These are phyloP conservation scores for Tolypocladium guangdongense DNA, from an alignment of 2,329 filamentous ascomycete genomes.

Conservation along the genomic window DNA sequence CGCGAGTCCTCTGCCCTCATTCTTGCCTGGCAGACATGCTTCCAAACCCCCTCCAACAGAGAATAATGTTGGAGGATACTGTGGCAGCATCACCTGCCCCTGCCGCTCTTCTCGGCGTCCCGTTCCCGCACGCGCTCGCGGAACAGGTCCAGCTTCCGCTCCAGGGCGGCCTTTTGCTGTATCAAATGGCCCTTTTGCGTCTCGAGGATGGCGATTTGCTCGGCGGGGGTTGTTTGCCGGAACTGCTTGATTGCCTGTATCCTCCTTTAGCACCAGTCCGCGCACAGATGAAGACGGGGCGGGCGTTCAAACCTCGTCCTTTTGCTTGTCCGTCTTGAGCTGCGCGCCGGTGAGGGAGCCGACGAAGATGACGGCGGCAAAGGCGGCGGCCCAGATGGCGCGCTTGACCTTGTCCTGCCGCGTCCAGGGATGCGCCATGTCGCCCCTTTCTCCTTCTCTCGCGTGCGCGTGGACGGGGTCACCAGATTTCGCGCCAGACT, in stretches of 20 bases:
- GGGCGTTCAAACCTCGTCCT: constrained; percentile 22
- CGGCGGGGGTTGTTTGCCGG: constrained; percentile 25
- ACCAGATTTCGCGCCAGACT: constrained; percentile 18
- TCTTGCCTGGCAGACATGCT: not conserved
- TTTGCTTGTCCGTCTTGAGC: constrained; percentile 37
- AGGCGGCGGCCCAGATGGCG: constrained; percentile 29
- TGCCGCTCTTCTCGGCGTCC: constrained; percentile 15
- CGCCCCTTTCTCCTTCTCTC: not conserved
- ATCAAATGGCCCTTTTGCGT: constrained; percentile 28
- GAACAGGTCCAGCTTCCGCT: constrained; percentile 31
- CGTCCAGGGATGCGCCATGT: constrained; percentile 12
- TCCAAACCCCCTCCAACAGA: too few species aligned
- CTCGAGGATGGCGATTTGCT: constrained; percentile 35
- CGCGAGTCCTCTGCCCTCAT: not conserved
- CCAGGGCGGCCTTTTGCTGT: constrained; percentile 25
- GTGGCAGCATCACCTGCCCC: not conserved
- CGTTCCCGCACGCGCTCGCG: constrained; percentile 27
- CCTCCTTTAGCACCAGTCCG: not conserved
- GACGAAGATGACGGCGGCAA: constrained; percentile 34
- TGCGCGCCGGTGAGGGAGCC: constrained; percentile 38
- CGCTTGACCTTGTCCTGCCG: constrained; percentile 21
- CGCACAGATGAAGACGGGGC: not conserved
- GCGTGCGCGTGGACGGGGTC: not conserved
- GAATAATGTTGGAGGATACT: too few species aligned
- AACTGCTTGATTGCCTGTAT: constrained; percentile 24